These are phyloP conservation scores for Trichoderma virens DNA, from an alignment of 495 filamentous ascomycete species.

Conservation along the genomic window DNA sequence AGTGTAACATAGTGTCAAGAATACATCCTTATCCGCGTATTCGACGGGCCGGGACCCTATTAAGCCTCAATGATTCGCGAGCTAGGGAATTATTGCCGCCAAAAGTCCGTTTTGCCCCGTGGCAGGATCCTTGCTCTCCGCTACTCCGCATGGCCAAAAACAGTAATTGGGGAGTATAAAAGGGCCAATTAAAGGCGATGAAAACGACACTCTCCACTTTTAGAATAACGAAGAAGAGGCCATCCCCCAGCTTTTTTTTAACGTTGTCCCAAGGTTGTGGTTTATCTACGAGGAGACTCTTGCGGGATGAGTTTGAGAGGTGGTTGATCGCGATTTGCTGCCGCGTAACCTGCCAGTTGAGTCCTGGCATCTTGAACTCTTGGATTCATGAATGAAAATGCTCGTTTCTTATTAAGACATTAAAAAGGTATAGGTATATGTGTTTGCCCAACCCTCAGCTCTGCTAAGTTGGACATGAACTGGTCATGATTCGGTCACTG, in stretches of 20 bases:
- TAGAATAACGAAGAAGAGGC: neutral
- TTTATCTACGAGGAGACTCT: neutral
- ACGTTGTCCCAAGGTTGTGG: neutral
- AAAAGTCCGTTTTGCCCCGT: neutral
- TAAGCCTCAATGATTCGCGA: neutral
- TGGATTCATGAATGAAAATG: neutral
- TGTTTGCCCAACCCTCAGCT: neutral
- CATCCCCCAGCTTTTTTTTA: constrained; percentile 2
- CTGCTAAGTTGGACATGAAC: neutral
- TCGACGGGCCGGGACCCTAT: neutral
- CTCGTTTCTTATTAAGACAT: neutral
- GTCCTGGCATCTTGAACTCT: too few species aligned
- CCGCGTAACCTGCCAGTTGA: neutral
- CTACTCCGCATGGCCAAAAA: constrained; percentile 2
- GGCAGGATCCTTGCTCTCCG: neutral
- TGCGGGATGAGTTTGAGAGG: neutral
- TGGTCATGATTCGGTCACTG: neutral
- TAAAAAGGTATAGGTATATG: neutral
- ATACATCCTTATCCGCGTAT: constrained; percentile 8
- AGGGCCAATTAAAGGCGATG: neutral
- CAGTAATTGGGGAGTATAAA: neutral
- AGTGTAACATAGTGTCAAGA: too few species aligned
- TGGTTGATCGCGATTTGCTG: neutral
- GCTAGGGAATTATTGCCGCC: neutral
- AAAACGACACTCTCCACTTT: neutral